Base-by-base conservation (phyloP, 176 grass and related monocot species). In the Triticum urartu region DNA sequence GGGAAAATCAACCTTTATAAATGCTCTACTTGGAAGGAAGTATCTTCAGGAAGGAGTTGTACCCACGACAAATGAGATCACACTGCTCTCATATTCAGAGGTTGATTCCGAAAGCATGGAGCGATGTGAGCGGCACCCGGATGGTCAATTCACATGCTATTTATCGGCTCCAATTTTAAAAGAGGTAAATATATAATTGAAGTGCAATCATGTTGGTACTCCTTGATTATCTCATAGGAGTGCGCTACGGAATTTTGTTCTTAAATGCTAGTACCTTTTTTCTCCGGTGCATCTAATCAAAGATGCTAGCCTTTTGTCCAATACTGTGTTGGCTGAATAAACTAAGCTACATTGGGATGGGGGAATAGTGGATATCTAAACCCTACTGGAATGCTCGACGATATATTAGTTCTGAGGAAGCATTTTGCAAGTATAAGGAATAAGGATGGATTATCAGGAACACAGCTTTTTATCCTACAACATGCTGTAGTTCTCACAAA, bases 1-100 rank as follows among this genome's bases (percentile, higher is more conserved):
- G 6, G 97, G 94, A 81, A 96, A 99, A 91, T 99, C 94, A 56
- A 96, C 97, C 43, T 95, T 99, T 82, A 96, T 99, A 87, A 99
- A 99, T 87, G 97, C 94, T 72, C 81, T 99, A 79, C 92, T 99
- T 83, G 94, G 97, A 89, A 94, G 85, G 80, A 87, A 82, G 52
- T 99, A 96, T 84, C 88, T 99, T 73, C 85, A 99, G 81, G 97
- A 99, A 33, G 94, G 97, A 79, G 94, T 99, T 82, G 72, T 99
- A 11, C 97, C 94, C 74, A 99, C 90, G 4, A 99, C 97, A 72
- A 99, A 99, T 87, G 94, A 94, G 86, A 99, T 99, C 43, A 91
- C 90, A 50, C 59, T 96, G 61, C 90, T 99, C 40, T 94, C 87
- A 32, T 92, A 96, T 94, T 94, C 94, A 11, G 92, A 94, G 74